A percentile compares a stretch with the other conserved stretches of the same genome.
Conservation (phyloP, 768 basidiomycete species). For the Ramaria rubella region DNA sequence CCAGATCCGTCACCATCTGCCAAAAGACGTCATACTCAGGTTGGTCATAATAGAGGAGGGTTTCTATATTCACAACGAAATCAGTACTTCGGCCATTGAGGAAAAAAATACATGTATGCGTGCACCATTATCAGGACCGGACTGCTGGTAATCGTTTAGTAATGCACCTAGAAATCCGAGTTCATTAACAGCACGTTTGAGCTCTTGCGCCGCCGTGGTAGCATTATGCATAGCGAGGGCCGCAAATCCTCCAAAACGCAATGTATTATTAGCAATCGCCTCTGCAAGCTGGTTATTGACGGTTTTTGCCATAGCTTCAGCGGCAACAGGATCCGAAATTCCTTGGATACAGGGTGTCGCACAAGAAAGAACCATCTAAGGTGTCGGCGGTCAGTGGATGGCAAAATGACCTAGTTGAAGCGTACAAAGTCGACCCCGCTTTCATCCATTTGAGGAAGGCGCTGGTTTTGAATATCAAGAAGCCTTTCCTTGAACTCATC, state of each 20-base stretch:
- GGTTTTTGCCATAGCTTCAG: background rate
- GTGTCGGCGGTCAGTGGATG: no score
- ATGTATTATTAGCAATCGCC: constrained; percentile 11
- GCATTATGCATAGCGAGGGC: constrained; percentile 14
- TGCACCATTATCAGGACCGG: constrained; percentile 12
- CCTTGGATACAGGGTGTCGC: constrained; percentile 11
- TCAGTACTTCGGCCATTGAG: background rate
- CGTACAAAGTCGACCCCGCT: constrained; percentile 10
- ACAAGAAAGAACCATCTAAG: constrained; percentile 13
- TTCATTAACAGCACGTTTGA: constrained; percentile 9
- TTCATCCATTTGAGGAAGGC: constrained; percentile 7
- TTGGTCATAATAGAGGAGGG: constrained; percentile 12
- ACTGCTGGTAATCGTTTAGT: constrained; percentile 14
- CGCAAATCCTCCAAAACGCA: constrained; percentile 12
- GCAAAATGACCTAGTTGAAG: no score
- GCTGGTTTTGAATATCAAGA: constrained; percentile 8
- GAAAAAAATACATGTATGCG: background rate
- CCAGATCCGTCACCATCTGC: constrained; percentile 7
- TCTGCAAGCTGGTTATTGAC: constrained; percentile 8
- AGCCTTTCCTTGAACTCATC: background rate
- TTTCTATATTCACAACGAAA: background rate
- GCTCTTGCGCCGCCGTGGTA: constrained; percentile 10
- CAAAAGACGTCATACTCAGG: constrained; percentile 14
- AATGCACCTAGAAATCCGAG: constrained; percentile 12
- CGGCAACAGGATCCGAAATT: constrained; percentile 6